A percentile compares a stretch with the other conserved stretches of the same genome.
Evolutionary conservation across 75 land plant genomes (phyloP).

Genomic region (Sequoiadendron giganteum): DNA sequence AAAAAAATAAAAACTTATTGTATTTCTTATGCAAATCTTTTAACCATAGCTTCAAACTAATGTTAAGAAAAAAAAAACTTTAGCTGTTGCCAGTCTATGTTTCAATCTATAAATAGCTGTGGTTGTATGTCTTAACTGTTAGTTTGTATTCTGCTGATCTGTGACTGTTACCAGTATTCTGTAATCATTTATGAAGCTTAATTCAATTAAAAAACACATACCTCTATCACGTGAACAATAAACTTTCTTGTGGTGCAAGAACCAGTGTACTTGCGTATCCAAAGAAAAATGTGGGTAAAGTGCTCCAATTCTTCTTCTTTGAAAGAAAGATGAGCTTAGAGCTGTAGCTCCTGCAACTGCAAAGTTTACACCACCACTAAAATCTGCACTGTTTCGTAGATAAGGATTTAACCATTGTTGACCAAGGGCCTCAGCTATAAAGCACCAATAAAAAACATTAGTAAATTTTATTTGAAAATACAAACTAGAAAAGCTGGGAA

Average conservation of each 20-base stretch:
- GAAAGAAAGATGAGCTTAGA: background rate
- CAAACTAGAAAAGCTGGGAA: background rate
- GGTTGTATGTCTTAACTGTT: too few species aligned
- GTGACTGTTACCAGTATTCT: too few species aligned
- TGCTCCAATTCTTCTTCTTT: background rate
- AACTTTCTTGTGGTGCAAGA: background rate
- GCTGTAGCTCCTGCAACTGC: slow-evolving; percentile 60
- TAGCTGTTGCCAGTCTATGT: background rate
- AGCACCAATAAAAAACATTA: background rate
- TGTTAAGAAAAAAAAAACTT: background rate
- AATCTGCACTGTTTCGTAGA: background rate
- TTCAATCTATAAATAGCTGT: background rate
- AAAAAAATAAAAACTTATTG: too few species aligned
- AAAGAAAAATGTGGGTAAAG: background rate
- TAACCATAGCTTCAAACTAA: too few species aligned
- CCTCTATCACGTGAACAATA: background rate
- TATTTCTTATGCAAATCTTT: too few species aligned
- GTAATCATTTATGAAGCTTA: too few species aligned
- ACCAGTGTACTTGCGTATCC: background rate
- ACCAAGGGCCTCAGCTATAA: slow-evolving; percentile 9
- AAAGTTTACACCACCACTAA: slow-evolving; percentile 44
- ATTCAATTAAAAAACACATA: background rate
- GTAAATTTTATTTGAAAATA: background rate
- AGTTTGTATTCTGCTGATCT: too few species aligned
- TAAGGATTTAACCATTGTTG: background rate